Evolutionary conservation across 352 stramenopile species (phyloP), one percentile per base, ranked within the genome.

Genomic region (Saprolegnia parasitica): DNA sequence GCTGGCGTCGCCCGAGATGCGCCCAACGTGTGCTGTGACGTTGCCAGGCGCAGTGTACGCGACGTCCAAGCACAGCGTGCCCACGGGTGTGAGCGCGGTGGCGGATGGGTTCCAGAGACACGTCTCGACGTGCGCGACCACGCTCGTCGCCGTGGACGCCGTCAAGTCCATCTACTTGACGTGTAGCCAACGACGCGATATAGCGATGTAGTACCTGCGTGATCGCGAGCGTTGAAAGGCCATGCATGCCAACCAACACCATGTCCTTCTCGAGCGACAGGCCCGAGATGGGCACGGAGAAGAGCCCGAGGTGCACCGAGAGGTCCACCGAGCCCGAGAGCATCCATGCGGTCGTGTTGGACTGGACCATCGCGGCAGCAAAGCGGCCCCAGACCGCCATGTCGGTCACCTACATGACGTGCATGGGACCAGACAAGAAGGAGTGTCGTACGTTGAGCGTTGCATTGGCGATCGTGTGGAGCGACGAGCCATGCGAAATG

Each of bases 401-500:
- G 39, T 70, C 55, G 9, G 63, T 63, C 21, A 70, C 63, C 63
- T 70, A 61, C n/a, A 49, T 13, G 1, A 4, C 35, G 13, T 58
- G 20, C 8, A 45, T 35, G 20, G 42, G n/a, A 24, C n/a, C 26
- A 1, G 16, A 13, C 20, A 1, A 70, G 2, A 21, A n/a, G 29
- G 8, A 60, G 26, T 21, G 24, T 55, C 24, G n/a, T 56, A 61
- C 63, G 9, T 52, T 70, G 18, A 70, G 52, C 21, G 63, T 62
- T 4, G 63, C 49, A 57, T 70, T 70, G 1, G 45, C 46, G 54
- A 70, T 70, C 37, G 63, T 70, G 24, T 70, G 63, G 4, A 70
- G 45, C 15, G 23, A n/a, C 2, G 49, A 32, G 54, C 63, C 63
- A 16, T 47, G 23, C 20, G 63, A 62, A 40, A 70, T 70, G 39